phyloP scores from a whole-genome alignment of 2,329 filamentous ascomycete genomes.

The Phaeosphaeriaceae sp. region DNA sequence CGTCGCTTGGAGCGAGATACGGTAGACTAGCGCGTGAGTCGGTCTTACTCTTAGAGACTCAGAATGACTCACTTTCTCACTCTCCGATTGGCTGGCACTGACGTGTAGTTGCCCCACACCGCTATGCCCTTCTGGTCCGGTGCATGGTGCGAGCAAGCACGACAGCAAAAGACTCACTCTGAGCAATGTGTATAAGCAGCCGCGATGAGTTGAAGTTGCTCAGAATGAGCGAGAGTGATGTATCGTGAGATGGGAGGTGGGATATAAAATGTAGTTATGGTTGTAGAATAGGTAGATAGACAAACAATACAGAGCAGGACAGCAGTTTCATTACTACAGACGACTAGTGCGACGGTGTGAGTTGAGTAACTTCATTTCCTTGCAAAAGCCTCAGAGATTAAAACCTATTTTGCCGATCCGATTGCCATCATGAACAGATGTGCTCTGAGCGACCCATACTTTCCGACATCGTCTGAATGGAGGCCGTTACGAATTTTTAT shows the following conservation, averaged over 20 bases:
- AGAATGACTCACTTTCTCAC: neutral
- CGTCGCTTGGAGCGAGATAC: neutral
- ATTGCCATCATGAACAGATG: constrained; percentile 21
- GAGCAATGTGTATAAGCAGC: neutral
- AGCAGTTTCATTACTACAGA: neutral
- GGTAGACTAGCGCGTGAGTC: neutral
- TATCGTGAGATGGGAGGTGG: neutral
- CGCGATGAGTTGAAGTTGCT: neutral
- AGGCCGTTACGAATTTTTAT: constrained; percentile 5
- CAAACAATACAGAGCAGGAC: neutral
- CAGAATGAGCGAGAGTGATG: neutral
- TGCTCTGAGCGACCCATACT: constrained; percentile 28
- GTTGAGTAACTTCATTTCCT: neutral
- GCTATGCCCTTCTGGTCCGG: neutral
- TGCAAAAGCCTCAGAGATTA: constrained; percentile 25
- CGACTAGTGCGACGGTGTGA: neutral
- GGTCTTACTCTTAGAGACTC: neutral
- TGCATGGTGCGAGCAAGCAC: neutral
- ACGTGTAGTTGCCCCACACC: neutral
- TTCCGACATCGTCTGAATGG: constrained; percentile 42
- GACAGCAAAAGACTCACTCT: neutral
- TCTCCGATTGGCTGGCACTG: neutral
- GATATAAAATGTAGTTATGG: neutral
- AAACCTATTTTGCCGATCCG: constrained; percentile 41
- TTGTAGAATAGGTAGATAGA: neutral